A percentile compares a stretch with the other conserved stretches of the same genome.
Conservation (phyloP, 2,329 filamentous ascomycete genomes). For the Colletotrichum eleusines region DNA sequence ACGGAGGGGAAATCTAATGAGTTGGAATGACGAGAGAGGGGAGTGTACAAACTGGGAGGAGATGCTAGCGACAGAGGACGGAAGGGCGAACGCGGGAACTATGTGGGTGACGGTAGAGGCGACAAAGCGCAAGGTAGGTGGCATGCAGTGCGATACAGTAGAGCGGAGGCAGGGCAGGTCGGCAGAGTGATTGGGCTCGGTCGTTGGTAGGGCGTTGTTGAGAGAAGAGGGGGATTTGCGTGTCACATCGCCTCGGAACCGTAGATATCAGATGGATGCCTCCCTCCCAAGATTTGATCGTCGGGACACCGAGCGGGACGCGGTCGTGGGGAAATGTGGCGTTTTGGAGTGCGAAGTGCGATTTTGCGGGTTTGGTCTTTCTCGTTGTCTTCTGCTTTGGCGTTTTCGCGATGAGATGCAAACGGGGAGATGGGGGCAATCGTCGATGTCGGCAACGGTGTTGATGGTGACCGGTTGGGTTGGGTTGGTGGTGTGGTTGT, state of each 20-base stretch:
- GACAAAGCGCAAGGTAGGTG: slow-evolving; percentile 12
- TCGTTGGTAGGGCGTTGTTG: slow-evolving; percentile 25
- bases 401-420: not conserved
- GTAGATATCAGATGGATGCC: slow-evolving; percentile 44
- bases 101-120: slow-evolving; percentile 7
- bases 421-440: slow-evolving; percentile 5
- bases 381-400: not conserved
- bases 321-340: slow-evolving; percentile 18
- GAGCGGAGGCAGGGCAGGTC: slow-evolving; percentile 2
- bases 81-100: slow-evolving; percentile 16
- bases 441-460: slow-evolving; percentile 4
- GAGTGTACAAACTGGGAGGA: not conserved
- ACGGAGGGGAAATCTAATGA: slow-evolving; percentile 16
- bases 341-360: not conserved
- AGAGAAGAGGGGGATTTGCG: slow-evolving; percentile 41
- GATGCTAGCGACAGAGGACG: not conserved
- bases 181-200: slow-evolving; percentile 20
- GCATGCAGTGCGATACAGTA: slow-evolving; percentile 29
- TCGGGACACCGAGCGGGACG: slow-evolving; percentile 9
- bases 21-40: slow-evolving; percentile 17
- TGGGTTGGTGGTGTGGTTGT: slow-evolving; percentile 24
- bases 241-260: slow-evolving; percentile 47
- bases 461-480: slow-evolving; percentile 5
- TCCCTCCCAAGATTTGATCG: slow-evolving; percentile 46
- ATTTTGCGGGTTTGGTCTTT: not conserved